Conservation (phyloP, 331 rosid species). For the Malus hybrid region DNA sequence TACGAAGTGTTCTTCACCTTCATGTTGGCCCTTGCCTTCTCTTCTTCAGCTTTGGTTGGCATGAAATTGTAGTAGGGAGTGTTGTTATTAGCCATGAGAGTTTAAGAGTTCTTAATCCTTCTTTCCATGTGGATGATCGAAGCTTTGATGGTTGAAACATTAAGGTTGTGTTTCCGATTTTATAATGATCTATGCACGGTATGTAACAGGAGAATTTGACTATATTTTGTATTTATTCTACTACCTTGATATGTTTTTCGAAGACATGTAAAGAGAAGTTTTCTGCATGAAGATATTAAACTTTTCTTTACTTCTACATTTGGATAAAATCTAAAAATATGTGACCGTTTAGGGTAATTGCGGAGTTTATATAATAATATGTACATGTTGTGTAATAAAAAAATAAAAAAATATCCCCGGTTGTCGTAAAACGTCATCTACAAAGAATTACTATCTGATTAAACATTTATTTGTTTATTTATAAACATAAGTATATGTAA, state of each 20-base stretch:
- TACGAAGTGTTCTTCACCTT: not conserved
- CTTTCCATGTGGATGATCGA: not conserved
- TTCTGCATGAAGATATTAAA: no score
- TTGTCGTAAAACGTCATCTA: no score
- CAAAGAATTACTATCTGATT: no score
- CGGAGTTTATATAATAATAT: no score
- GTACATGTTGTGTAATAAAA: no score
- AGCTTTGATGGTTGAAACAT: not conserved
- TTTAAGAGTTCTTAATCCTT: not conserved
- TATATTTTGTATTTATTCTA: no score
- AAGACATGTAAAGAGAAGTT: not conserved
- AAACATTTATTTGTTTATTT: no score
- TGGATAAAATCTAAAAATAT: no score
- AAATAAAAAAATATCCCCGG: no score
- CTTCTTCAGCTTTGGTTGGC: not conserved
- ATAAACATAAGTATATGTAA: no score
- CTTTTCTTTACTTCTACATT: no score
- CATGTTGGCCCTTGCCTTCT: not conserved
- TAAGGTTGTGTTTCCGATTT: not conserved
- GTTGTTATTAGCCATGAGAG: not conserved
- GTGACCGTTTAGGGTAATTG: no score
- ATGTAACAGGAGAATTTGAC: not conserved
- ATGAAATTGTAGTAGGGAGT: not conserved
- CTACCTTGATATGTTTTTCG: not conserved
- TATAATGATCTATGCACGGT: not conserved